Conservation (phyloP, 2,329 filamentous ascomycete genomes). For the Venturia nashicola region DNA sequence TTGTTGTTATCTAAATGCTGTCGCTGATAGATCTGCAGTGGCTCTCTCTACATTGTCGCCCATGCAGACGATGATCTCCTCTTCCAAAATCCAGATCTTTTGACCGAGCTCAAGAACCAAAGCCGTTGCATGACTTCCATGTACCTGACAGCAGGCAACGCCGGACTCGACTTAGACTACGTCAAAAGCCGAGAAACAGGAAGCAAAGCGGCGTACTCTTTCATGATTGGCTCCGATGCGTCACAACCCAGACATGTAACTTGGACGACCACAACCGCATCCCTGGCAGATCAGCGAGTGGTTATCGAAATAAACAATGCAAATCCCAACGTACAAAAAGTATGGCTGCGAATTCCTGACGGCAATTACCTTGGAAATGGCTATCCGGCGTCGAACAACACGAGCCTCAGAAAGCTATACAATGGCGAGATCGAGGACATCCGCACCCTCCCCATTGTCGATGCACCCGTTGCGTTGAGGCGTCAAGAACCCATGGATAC, state of each 20-base stretch:
- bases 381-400: constrained; percentile 11
- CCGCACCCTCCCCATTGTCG: constrained; percentile 14
- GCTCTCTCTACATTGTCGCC: constrained; percentile 19
- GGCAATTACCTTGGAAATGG: constrained; percentile 16
- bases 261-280: constrained; percentile 10
- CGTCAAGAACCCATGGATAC: neutral
- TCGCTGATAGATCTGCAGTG: constrained; percentile 11
- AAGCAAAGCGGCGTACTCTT: constrained; percentile 16
- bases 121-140: constrained; percentile 18
- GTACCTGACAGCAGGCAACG: constrained; percentile 18
- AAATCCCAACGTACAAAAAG: constrained; percentile 15
- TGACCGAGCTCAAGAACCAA: constrained; percentile 17
- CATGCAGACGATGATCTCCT: constrained; percentile 18
- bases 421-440: constrained; percentile 10
- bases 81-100: constrained; percentile 20
- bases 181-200: constrained; percentile 15
- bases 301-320: constrained; percentile 12
- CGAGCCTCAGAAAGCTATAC: constrained; percentile 17
- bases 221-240: constrained; percentile 14
- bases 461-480: constrained; percentile 8
- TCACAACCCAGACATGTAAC: neutral
- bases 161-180: constrained; percentile 14
- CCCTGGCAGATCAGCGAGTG: constrained; percentile 11
- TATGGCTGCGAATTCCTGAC: constrained; percentile 19
- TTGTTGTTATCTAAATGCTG: neutral